Base-by-base conservation (phyloP, 805 yeast genomes). In the Metschnikowia sp. region DNA sequence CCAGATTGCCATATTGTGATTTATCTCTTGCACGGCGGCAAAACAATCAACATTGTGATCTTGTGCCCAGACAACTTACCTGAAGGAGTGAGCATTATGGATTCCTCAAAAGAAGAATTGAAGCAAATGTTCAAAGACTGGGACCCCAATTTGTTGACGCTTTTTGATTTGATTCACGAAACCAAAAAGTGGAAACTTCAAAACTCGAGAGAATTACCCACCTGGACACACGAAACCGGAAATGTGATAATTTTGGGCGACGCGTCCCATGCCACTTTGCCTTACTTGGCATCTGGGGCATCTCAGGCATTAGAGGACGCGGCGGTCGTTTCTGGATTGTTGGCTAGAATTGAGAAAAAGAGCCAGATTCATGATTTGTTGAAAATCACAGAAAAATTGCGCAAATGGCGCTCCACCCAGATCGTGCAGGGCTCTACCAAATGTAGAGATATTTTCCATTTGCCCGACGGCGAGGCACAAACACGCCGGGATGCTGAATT, bases 241-340 rank as follows among this genome's bases (percentile, higher is more conserved):
- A 58, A 59, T 18, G 56, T 64, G 19, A 53, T 61, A 12, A 52
- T 68, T 32, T 54, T 68, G 41, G 72, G 73, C 2, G 72, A 68
- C 47, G 61, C 72, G 1, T 57, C 61, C 31, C 72, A 68, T 46
- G 68, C 71, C 11, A 68, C 68, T 47, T 61, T 68, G 29, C 69
- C 69, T 10, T 65, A 65, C 48, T 53, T 65, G 15, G 65, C 69
- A 8, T 51, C 59, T 8, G 68, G 69, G n/a, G 69, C 69, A 8
- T 61, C 66, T 8, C 64, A 63, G 57, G 67, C 69, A 4, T 51
- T 64, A 34, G 69, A 64, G 49, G 69, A 64, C 51, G 68, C 67
- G 13, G 69, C 65, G 1, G 64, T 58, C 8, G 45, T 64, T 30
- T 58, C 63, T 11, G 59, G 54, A 10, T 41, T 59, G 33, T 49